These are phyloP conservation scores for Phenoliferia sp. DNA, from an alignment of 1,284 basidiomycete genomes.

Conservation along the genomic window DNA sequence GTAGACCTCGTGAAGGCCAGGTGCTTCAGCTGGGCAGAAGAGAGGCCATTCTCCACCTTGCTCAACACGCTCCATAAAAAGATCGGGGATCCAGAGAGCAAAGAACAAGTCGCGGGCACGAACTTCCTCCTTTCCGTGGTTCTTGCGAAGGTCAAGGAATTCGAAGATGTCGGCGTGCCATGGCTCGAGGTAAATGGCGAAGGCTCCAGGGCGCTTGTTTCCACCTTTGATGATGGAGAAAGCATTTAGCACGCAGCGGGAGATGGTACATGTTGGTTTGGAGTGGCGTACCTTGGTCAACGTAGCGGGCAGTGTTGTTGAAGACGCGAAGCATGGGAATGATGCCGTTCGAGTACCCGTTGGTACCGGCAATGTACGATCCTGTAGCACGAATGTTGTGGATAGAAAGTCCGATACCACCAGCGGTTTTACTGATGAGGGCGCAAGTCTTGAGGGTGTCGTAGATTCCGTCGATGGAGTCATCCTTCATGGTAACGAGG, in stretches of 20 bases:
- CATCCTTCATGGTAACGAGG: slow-evolving; percentile 96
- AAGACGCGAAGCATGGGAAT: slow-evolving; percentile 98
- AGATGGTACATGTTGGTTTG: neutral
- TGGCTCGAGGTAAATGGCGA: slow-evolving; percentile 54
- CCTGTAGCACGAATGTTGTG: slow-evolving; percentile 97
- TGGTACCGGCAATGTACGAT: slow-evolving; percentile 48
- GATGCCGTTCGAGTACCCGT: slow-evolving; percentile 91
- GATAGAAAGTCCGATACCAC: slow-evolving; percentile 94
- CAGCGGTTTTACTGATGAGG: slow-evolving; percentile 99
- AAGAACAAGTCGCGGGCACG: slow-evolving; percentile 98
- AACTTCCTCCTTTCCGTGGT: slow-evolving; percentile 97
- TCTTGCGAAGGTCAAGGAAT: slow-evolving; percentile 96
- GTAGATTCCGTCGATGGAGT: slow-evolving; percentile 99
- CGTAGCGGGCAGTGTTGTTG: slow-evolving; percentile 97
- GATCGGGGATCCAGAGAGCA: slow-evolving; percentile 91
- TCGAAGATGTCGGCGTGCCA: slow-evolving; percentile 91
- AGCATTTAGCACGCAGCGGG: neutral
- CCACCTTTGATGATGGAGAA: slow-evolving; percentile 81
- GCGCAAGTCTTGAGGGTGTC: slow-evolving; percentile 98
- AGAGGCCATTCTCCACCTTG: slow-evolving; percentile 85
- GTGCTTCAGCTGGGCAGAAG: slow-evolving; percentile 97
- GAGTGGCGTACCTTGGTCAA: slow-evolving; percentile 65
- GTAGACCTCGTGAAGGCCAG: slow-evolving; percentile 83
- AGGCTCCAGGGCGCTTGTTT: slow-evolving; percentile 98
- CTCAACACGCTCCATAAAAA: slow-evolving; percentile 96